These are phyloP conservation scores for Yamadazyma takamatsuzukensis DNA, from an alignment of 805 yeast genomes.

Conservation along the genomic window DNA sequence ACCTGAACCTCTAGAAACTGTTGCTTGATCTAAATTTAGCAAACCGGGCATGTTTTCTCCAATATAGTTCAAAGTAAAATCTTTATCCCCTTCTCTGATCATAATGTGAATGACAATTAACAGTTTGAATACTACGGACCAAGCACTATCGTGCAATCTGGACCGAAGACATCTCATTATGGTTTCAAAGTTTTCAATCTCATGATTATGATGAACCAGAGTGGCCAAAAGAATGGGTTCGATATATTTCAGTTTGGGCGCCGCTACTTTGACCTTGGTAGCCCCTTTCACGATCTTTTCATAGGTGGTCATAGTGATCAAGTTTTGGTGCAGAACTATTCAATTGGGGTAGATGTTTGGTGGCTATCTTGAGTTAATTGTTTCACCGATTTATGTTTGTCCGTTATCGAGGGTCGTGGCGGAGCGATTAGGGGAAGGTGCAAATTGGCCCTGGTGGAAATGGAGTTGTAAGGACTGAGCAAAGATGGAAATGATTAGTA, in stretches of 20 bases:
- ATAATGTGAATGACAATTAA: conserved; percentile 82
- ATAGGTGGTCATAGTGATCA: conserved; percentile 53
- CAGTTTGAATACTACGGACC: conserved; percentile 89
- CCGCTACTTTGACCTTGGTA: conserved; percentile 66
- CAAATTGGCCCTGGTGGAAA: too few species aligned
- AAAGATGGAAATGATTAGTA: too few species aligned
- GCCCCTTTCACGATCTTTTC: conserved; percentile 69
- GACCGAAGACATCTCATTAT: conserved; percentile 62
- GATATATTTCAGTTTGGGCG: conserved; percentile 95
- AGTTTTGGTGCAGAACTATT: not conserved
- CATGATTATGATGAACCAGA: conserved; percentile 40
- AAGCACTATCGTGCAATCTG: conserved; percentile 74
- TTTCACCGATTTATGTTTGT: too few species aligned
- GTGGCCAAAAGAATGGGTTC: conserved; percentile 86
- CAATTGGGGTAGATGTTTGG: too few species aligned
- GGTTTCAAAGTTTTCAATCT: conserved; percentile 54
- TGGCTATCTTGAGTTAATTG: too few species aligned
- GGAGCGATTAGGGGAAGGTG: too few species aligned
- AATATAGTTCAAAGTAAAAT: conserved; percentile 64
- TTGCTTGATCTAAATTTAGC: conserved; percentile 42
- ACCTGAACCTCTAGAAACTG: conserved; percentile 29
- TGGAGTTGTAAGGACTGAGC: too few species aligned
- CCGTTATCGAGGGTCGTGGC: too few species aligned
- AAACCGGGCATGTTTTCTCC: conserved; percentile 45
- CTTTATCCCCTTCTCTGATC: conserved; percentile 86